These are phyloP conservation scores for Rhamnella rubrinervis DNA, from an alignment of 331 rosid genomes.

Conservation along the genomic window DNA sequence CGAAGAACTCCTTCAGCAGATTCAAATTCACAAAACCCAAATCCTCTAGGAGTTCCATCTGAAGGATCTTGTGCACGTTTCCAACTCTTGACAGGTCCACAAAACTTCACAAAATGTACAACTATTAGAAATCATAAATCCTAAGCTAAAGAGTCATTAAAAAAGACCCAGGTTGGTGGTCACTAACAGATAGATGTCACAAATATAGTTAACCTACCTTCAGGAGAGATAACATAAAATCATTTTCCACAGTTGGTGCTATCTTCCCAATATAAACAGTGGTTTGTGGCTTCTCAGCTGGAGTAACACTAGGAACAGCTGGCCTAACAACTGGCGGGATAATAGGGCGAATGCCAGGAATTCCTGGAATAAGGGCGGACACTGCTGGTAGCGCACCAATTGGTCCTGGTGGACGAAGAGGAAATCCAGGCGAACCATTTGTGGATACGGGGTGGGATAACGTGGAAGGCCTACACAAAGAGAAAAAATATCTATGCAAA, in stretches of 20 bases:
- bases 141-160: background rate
- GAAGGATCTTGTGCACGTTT: conserved; percentile 89
- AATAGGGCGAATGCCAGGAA: conserved; percentile 81
- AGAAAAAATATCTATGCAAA: conserved; percentile 64
- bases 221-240: conserved; percentile 78
- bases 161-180: background rate
- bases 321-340: conserved; percentile 80
- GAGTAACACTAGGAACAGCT: conserved; percentile 62
- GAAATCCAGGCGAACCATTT: conserved; percentile 78
- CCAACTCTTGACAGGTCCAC: conserved; percentile 98
- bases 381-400: conserved; percentile 60
- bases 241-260: conserved; percentile 87
- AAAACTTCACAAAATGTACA: conserved; percentile 51
- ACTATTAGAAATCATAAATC: conserved; percentile 18
- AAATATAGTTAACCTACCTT: conserved; percentile 50
- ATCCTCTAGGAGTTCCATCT: conserved; percentile 80
- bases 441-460: conserved; percentile 70
- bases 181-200: background rate
- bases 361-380: conserved; percentile 73
- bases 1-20: conserved; percentile 98
- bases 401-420: conserved; percentile 76
- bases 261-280: conserved; percentile 92
- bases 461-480: conserved; percentile 85
- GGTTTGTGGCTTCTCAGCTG: conserved; percentile 80
- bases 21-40: conserved; percentile 96